A percentile compares a stretch with the other conserved stretches of the same genome.
phyloP scores from a whole-genome alignment of 2,329 filamentous ascomycete species.

The Waltergamsia citrina region DNA sequence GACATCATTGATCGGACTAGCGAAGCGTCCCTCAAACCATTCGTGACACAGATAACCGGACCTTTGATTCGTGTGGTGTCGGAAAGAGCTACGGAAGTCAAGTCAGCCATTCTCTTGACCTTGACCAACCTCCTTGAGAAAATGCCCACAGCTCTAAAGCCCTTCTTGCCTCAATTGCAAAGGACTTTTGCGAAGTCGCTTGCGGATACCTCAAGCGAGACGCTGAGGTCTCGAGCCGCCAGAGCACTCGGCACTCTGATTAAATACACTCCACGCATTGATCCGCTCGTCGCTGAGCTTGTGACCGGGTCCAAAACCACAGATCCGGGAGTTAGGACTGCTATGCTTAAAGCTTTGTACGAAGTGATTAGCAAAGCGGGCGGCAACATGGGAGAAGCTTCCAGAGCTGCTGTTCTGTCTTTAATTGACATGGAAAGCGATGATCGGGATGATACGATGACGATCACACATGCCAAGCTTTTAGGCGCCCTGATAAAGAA shows the following conservation, averaged over 20 bases:
- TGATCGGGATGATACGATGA: conserved; percentile 66
- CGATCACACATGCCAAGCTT: conserved; percentile 82
- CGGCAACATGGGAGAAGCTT: conserved; percentile 86
- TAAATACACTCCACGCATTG: conserved; percentile 88
- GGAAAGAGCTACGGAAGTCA: conserved; percentile 91
- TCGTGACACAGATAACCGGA: conserved; percentile 95
- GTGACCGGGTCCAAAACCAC: conserved; percentile 88
- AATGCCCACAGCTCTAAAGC: conserved; percentile 90
- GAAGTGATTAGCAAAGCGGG: conserved; percentile 95
- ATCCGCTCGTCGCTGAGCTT: conserved; percentile 84
- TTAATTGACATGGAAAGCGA: conserved; percentile 81
- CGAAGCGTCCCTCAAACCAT: conserved; percentile 79
- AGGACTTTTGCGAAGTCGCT: conserved; percentile 94
- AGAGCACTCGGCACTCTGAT: conserved; percentile 93
- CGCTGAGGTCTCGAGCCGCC: conserved; percentile 77
- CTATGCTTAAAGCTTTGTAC: conserved; percentile 94
- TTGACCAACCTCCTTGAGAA: conserved; percentile 94
- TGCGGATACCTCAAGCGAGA: conserved; percentile 85
- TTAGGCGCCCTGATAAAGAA: conserved; percentile 86
- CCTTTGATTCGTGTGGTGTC: conserved; percentile 96
- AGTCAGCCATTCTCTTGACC: conserved; percentile 85
- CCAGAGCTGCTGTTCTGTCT: conserved; percentile 73
- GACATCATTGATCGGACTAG: conserved; percentile 92
- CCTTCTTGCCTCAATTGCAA: conserved; percentile 93
- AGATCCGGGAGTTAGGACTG: conserved; percentile 79